Base-by-base conservation (phyloP, 768 basidiomycete genomes). In the Tylopilus felleus region DNA sequence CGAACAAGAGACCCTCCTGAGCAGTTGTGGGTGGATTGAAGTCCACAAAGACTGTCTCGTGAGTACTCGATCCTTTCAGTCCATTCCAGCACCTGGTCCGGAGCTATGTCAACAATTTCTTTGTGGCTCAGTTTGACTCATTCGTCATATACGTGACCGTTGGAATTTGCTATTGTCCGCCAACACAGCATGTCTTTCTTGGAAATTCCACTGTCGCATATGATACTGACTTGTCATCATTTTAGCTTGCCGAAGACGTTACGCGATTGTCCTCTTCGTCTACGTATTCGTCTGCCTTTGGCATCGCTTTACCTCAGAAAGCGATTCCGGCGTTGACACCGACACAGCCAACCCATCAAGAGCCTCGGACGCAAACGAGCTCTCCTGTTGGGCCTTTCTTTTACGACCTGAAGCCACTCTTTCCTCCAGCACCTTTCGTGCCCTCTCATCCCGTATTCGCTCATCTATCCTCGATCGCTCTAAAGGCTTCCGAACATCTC, bases 401-500 rank as follows among this genome's bases (percentile, higher is more conserved):
- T 41, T 77, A 81, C 36, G 69, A 76, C 52, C 60, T 87, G 57
- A 77, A 78, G 36, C 77, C 85, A 6, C 70, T 91, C 36, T 86
- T 90, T 65, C 81, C 83, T 25, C 88, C 88, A 17, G 81, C 85
- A 21, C 89, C 90, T 17, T 91, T 88, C 69, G 80, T 85, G 0
- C 85, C 90, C 8, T 82, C 85, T 17, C 86, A 92, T 60, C 82
- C 83, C 8, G 80, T 83, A 39, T 92, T 91, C 63, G 57, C 74
- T 40, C 83, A 88, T 65, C 74, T 92, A 29, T 77, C 84, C 16
- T 73, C 77, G 22, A 63, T 83, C 46, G 89, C 90, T 14, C 65
- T 72, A 23, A 68, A 75, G 31, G 72, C 79, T 60, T 88, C 87
- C 0, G 72, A 82, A 38, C 74, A 71, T 48, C 66, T 82, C 47